Conservation (phyloP, 2,329 filamentous ascomycete genomes). For the Zopfia rhizophila region DNA sequence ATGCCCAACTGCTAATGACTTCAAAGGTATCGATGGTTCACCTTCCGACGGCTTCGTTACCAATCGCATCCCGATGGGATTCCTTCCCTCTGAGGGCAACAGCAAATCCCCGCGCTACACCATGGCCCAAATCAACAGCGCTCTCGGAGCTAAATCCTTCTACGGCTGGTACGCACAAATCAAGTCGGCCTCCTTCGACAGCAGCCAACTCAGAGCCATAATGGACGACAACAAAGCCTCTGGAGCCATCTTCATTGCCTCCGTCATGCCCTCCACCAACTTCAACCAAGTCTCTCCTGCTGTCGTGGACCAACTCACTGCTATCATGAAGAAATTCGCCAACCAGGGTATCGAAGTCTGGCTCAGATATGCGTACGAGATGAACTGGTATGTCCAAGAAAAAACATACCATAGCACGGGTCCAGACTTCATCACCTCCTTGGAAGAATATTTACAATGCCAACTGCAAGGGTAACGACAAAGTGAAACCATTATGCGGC, state of each 20-base stretch:
- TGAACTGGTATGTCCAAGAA: conserved; percentile 26
- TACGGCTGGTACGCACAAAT: conserved; percentile 28
- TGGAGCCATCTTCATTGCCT: conserved; percentile 25
- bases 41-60: conserved; percentile 16
- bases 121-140: conserved; percentile 21
- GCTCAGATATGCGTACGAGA: conserved; percentile 25
- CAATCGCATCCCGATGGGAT: conserved; percentile 25
- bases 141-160: conserved; percentile 16
- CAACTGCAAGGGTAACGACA: conserved; percentile 19
- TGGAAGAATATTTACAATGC: conserved; percentile 29
- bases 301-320: conserved; percentile 18
- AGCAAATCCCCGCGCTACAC: conserved; percentile 20
- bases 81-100: conserved; percentile 26
- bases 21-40: conserved; percentile 7
- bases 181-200: conserved; percentile 15
- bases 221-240: conserved; percentile 20
- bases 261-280: conserved; percentile 23
- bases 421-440: conserved; percentile 18
- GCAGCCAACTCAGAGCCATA: conserved; percentile 20
- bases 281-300: conserved; percentile 21
- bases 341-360: conserved; percentile 23
- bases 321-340: conserved; percentile 26
- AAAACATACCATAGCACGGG: conserved; percentile 19
- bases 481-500: conserved; percentile 23
- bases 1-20: conserved; percentile 1